Evolutionary conservation across 257 asterid genomes (phyloP), one percentile per base, ranked within the genome.

Genomic region (Solanum chmielewskii): DNA sequence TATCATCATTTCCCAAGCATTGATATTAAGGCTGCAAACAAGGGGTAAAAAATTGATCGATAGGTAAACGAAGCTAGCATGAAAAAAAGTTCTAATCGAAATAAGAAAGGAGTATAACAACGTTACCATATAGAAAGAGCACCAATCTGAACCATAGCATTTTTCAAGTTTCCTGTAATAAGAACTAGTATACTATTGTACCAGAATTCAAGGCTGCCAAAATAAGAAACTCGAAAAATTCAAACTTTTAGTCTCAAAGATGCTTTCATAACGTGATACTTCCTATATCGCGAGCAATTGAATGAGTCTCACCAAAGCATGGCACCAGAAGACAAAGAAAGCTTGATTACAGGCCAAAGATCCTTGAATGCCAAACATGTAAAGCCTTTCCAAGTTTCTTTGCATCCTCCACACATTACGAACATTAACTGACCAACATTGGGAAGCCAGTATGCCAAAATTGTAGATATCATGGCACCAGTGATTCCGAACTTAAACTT

Each of bases 101-200:
- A 10, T 49, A 18, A 6, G 27, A 10, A 70, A 86, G 45, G 3
- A 21, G 39, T 69, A 35, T 62, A 62, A 82, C 27, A 66, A 47
- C 39, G 12, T 20, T 93, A 94, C 98, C 98, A 95, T 69, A 95
- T 93, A 16, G 98, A 88, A 85, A 95, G 96, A 68, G 98, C 97
- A 86, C 91, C 92, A 77, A 94, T 89, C 86, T 88, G 98, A 56
- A 94, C 93, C 94, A 89, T 92, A 0, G 95, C 96, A 71, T 95
- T 92, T 83, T 88, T 87, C 88, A 95, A 64, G 76, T 94, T 93
- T 78, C 98, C 96, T 0, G 98, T 92, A 81, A 93, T 91, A 62
- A 95, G 96, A 86, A 95, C 85, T 83, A 94, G 89, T 87, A 93
- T 91, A 71, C 93, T 87, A 68, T 88, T 93, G 96, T 95, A 95